Percentiles rank a stretch among this genome's conserved stretches.
Evolutionary conservation across 805 yeast species (phyloP).

Genomic region (Komagataella pastoris): DNA sequence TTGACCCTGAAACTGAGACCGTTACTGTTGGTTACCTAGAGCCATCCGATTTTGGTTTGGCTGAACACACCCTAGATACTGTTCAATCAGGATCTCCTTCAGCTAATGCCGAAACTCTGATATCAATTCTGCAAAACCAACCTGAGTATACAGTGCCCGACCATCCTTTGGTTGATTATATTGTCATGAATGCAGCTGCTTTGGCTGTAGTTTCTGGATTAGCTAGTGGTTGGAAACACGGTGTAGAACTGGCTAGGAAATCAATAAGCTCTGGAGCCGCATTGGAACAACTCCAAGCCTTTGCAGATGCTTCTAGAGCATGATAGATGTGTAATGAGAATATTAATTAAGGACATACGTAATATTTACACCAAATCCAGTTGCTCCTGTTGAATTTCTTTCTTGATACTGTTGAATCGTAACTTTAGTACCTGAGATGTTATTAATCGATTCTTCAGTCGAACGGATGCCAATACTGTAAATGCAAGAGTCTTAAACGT

Average conservation of each 20-base stretch:
- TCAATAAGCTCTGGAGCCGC: slow-evolving; percentile 65
- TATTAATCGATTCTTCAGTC: slow-evolving; percentile 20
- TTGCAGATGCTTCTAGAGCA: slow-evolving; percentile 20
- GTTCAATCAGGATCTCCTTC: slow-evolving; percentile 82
- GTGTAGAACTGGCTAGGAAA: slow-evolving; percentile 59
- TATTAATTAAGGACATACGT: neutral
- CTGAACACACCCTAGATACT: slow-evolving; percentile 49
- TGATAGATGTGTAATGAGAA: neutral
- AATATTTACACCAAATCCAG: neutral
- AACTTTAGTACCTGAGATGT: slow-evolving; percentile 9
- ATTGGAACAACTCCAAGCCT: slow-evolving; percentile 36
- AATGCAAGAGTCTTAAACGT: slow-evolving; percentile 16
- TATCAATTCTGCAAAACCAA: slow-evolving; percentile 23
- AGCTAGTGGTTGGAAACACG: slow-evolving; percentile 59
- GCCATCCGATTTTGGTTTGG: slow-evolving; percentile 75
- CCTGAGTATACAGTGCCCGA: slow-evolving; percentile 25
- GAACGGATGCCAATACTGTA: slow-evolving; percentile 22
- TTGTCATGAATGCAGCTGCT: slow-evolving; percentile 82
- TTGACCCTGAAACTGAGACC: slow-evolving; percentile 27
- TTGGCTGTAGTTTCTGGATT: slow-evolving; percentile 67
- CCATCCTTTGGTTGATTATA: slow-evolving; percentile 74
- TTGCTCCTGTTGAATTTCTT: neutral
- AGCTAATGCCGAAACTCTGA: slow-evolving; percentile 61
- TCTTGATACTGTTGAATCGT: neutral
- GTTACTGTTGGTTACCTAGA: slow-evolving; percentile 30